A percentile compares a stretch with the other conserved stretches of the same genome.
phyloP scores from a whole-genome alignment of 78 protist genomes.

The Pigoraptor vietnamica region DNA sequence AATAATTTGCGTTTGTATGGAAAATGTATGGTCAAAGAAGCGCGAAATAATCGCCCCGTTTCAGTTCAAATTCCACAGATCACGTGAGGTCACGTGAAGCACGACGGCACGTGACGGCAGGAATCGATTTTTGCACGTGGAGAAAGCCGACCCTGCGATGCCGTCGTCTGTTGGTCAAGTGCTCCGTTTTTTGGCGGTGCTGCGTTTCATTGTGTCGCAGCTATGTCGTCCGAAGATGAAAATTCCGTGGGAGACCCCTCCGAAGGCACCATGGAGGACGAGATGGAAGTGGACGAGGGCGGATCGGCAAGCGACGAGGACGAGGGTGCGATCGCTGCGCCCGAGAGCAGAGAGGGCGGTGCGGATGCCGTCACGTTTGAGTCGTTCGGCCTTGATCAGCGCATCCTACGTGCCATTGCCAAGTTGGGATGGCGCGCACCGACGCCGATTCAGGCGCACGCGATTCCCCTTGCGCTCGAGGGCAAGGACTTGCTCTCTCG shows the following conservation, averaged over 20 bases:
- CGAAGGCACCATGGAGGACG: too few relatives aligned
- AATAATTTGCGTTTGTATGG: too few relatives aligned
- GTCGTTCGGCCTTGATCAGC: conserved; percentile 45
- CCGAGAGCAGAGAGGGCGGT: neutral
- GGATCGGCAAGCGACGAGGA: too few relatives aligned
- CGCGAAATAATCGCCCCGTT: too few relatives aligned
- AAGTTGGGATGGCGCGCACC: conserved; percentile 55
- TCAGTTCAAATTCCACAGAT: neutral
- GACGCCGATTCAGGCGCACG: conserved; percentile 47
- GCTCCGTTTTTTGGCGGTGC: neutral
- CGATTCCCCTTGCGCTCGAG: conserved; percentile 43
- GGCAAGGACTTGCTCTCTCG: conserved; percentile 75
- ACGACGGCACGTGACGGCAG: neutral
- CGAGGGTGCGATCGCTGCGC: neutral
- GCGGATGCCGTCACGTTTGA: conserved; percentile 23
- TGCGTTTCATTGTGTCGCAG: neutral
- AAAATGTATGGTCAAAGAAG: too few relatives aligned
- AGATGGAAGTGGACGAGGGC: neutral
- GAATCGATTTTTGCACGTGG: neutral
- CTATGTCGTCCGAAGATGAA: too few relatives aligned
- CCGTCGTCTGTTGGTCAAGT: too few relatives aligned
- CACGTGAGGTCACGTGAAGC: neutral
- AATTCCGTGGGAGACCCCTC: too few relatives aligned
- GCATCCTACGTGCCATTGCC: conserved; percentile 37
- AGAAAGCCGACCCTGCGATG: too few relatives aligned